Evolutionary conservation across 2,329 filamentous ascomycete genomes (phyloP).

Genomic region (Fusarium gaditjirri): DNA sequence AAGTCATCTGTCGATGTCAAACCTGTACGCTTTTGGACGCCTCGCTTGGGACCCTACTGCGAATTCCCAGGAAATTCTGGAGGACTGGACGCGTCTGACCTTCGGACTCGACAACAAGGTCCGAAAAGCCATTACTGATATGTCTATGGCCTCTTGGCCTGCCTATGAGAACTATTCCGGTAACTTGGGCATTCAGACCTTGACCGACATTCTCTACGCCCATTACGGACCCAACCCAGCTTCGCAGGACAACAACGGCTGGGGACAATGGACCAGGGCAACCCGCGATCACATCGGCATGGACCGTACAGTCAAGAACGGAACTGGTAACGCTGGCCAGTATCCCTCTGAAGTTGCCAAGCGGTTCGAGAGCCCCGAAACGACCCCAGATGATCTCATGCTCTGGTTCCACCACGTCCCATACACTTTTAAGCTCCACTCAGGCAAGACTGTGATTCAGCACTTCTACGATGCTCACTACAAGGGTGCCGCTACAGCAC

Average conservation of each 20-base stretch:
- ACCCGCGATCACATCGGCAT: slow-evolving; percentile 70
- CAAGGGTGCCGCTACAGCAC: slow-evolving; percentile 66
- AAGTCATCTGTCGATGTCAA: slow-evolving; percentile 75
- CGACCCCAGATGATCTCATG: slow-evolving; percentile 74
- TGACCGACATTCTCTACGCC: slow-evolving; percentile 75
- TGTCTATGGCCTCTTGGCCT: slow-evolving; percentile 76
- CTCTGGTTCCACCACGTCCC: slow-evolving; percentile 81
- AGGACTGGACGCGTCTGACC: slow-evolving; percentile 75
- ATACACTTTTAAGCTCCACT: slow-evolving; percentile 71
- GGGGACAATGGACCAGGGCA: slow-evolving; percentile 77
- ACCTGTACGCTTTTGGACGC: slow-evolving; percentile 75
- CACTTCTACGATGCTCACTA: slow-evolving; percentile 75
- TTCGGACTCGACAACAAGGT: slow-evolving; percentile 67
- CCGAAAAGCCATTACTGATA: slow-evolving; percentile 67
- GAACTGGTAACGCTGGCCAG: slow-evolving; percentile 72
- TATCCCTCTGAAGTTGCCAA: slow-evolving; percentile 70
- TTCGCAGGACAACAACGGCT: slow-evolving; percentile 73
- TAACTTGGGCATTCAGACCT: slow-evolving; percentile 75
- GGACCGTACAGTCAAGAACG: slow-evolving; percentile 76
- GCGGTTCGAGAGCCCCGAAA: slow-evolving; percentile 68
- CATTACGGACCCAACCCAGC: slow-evolving; percentile 71
- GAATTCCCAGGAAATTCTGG: slow-evolving; percentile 58
- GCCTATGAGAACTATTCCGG: slow-evolving; percentile 78
- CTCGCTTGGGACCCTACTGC: slow-evolving; percentile 71
- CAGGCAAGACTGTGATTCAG: slow-evolving; percentile 74